Evolutionary conservation across 2,329 filamentous ascomycete genomes (phyloP), one percentile per base, ranked within the genome.

Genomic region (Fusarium sarcochroum): DNA sequence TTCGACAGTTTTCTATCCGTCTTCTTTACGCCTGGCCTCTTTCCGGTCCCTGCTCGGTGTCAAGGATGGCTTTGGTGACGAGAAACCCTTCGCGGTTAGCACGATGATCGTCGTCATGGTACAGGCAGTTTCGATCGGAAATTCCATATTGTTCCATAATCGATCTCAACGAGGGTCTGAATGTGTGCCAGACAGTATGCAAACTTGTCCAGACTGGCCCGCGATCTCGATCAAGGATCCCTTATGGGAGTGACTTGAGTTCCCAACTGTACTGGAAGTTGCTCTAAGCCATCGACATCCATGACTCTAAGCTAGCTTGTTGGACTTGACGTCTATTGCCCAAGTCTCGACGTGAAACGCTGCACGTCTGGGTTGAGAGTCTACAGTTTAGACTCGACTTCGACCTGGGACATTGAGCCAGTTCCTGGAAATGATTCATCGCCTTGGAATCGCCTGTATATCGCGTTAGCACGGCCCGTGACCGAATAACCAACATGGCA

Each of bases 371-470:
- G 18, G 30, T 41, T 27, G 21, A 40, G 32, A 52, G 45, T 69
- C 66, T 73, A 80, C 18, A 80, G 69, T 55, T 80, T 80, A 25
- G 76, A 51, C n/a, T 74, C 75, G 30, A 55, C 53, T 38, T 71
- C 66, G 40, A 51, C 64, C 47, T 75, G 77, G 27, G 76, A 76
- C 72, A 80, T 73, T 37, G 77, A 77, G 15, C 75, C 84, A 69
- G 77, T 78, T 10, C 75, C 79, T 27, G 78, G 77, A 61, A 89
- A 89, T 20, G 82, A 82, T 75, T 89, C 87, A 71, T 89, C 87
- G 42, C 86, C 86, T 2, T 84, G 82, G 69, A 89, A 89, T 37
- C 63, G 77, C 79, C 79, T 81, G 55, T 56, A 55, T 37, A 18
- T 49, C 38, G 45, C 41, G 63, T 76, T 49, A 77, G 69, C 53